Base-by-base conservation (phyloP, 495 filamentous ascomycete species). In the Choiromyces venosus region DNA sequence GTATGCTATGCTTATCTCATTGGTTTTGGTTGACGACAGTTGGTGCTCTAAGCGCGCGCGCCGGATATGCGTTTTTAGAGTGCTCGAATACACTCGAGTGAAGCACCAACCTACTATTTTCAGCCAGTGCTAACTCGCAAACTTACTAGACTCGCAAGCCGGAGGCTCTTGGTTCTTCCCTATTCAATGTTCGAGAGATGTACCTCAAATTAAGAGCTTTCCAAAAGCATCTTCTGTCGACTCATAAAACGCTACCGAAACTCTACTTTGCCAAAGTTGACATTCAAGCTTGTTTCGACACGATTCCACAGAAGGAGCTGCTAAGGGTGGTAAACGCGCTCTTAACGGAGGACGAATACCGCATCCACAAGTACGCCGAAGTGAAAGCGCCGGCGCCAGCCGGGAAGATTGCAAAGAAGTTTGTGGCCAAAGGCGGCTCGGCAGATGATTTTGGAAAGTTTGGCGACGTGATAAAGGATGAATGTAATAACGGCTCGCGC, bases 211-310 rank as follows among this genome's bases (percentile, higher is more conserved):
- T 99, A 40, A 92, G 89, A 78, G 73, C 75, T 1, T 97, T 97
- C 83, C 89, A 90, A 75, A 67, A 81, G 7, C 82, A 38, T n/a
- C 76, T 89, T 42, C 64, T 77, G 38, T 52, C 70, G n/a, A 74
- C 68, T 65, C 80, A 65, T 65, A 73, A 68, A 70, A 44, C 75
- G 70, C 70, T 69, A 37, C 37, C 79, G 25, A 77, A 75, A 61
- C 68, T 93, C 12, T 97, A 91, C 81, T 97, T 98, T 78, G 93
- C 90, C 56, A 99, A 98, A 82, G 84, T 97, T 19, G 95, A 99
- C 81, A 93, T 97, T 37, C 86, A 93, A 81, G 88, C 93, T 12
- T 97, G 95, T 70, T 99, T 97, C 81, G 95, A 99, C 81, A 97
- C 92, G 0, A 97, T 99, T 66, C 95, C 95, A 0, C 96, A 98